These are phyloP conservation scores for Vitellaria paradoxa DNA, from an alignment of 179 eudicot genomes.

Conservation along the genomic window DNA sequence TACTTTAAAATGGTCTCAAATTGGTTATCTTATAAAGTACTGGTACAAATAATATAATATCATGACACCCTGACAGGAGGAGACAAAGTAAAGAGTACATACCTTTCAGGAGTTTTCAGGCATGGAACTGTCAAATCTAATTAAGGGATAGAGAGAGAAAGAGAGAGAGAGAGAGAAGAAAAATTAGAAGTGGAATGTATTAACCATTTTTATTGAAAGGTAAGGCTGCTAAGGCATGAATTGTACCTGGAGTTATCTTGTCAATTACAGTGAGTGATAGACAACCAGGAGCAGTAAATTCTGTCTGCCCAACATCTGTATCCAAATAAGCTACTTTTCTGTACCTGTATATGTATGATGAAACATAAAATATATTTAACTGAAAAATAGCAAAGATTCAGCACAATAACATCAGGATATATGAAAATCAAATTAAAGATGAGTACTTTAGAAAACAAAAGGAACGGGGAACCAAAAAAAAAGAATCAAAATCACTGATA, in stretches of 20 bases:
- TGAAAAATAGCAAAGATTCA: background rate
- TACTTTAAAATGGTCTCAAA: background rate
- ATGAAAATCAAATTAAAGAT: background rate
- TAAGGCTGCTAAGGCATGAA: background rate
- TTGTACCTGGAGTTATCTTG: slow-evolving; percentile 63
- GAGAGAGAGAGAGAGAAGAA: no score
- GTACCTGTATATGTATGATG: slow-evolving; percentile 39
- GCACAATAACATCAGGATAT: background rate
- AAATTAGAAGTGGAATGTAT: background rate
- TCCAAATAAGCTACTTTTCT: slow-evolving; percentile 80
- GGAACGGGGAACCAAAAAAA: background rate
- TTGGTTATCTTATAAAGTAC: no score
- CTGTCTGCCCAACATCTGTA: slow-evolving; percentile 98
- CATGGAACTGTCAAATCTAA: slow-evolving; percentile 77
- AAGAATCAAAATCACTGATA: background rate
- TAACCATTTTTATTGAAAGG: background rate
- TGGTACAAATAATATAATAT: background rate
- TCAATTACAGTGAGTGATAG: slow-evolving; percentile 74
- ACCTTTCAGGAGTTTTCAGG: slow-evolving; percentile 89
- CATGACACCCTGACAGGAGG: background rate
- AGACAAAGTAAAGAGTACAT: slow-evolving; percentile 19
- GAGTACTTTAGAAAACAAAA: no score
- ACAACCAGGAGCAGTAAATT: slow-evolving; percentile 92
- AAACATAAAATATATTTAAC: background rate
- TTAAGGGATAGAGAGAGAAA: background rate